phyloP scores from a whole-genome alignment of 2,329 filamentous ascomycete genomes.

The Coniochaeta prunicola region DNA sequence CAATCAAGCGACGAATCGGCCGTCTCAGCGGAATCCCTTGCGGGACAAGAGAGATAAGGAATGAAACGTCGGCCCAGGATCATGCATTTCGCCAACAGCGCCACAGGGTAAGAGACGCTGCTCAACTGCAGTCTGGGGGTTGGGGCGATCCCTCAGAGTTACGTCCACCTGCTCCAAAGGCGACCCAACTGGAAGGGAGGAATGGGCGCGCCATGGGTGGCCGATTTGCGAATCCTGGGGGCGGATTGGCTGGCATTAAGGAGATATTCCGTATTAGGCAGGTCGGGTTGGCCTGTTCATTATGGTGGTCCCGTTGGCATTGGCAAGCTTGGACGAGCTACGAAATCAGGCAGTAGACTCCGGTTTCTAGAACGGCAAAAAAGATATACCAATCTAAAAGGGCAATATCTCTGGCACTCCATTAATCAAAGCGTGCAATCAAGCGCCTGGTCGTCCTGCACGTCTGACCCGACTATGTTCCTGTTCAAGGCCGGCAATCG shows the following conservation, averaged over 20 bases:
- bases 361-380: background rate
- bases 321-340: background rate
- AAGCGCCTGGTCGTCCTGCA: background rate
- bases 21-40: background rate
- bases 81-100: background rate
- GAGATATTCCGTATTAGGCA: conserved; percentile 14
- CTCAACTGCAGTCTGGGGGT: background rate
- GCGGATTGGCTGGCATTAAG: conserved; percentile 13
- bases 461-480: background rate
- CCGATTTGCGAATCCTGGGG: background rate
- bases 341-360: background rate
- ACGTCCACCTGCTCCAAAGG: background rate
- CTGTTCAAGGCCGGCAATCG: background rate
- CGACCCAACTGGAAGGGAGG: background rate
- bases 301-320: background rate
- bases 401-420: background rate
- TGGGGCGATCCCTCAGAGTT: background rate
- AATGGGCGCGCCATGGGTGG: background rate
- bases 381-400: background rate
- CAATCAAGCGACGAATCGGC: background rate
- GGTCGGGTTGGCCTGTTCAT: conserved; percentile 9
- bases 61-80: background rate
- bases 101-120: background rate
- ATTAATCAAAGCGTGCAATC: background rate
- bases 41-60: background rate